These are phyloP conservation scores for Myxozyma monticola DNA, from an alignment of 805 yeast species.

Conservation along the genomic window DNA sequence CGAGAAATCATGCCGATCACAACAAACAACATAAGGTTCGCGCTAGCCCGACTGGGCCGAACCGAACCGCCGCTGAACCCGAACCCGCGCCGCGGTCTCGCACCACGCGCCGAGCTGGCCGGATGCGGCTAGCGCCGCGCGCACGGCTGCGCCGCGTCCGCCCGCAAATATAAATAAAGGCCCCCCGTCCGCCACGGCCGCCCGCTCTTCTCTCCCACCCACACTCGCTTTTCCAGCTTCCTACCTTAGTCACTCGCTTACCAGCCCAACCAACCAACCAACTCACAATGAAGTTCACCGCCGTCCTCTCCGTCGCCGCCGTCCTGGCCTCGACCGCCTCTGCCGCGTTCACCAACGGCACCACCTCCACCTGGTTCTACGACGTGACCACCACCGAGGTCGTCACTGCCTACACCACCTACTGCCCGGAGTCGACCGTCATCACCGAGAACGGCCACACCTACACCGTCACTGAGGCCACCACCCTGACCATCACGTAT, in stretches of 20 bases:
- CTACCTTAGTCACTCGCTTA: conserved; percentile 20
- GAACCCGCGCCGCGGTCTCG: too few relatives aligned
- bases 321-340: conserved; percentile 29
- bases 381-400: conserved; percentile 50
- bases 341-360: conserved; percentile 39
- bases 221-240: conserved; percentile 3
- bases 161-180: too few relatives aligned
- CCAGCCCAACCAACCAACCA: not conserved
- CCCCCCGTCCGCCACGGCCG: too few relatives aligned
- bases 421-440: conserved; percentile 77
- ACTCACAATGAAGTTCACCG: conserved; percentile 32
- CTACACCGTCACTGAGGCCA: conserved; percentile 72
- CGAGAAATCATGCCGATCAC: too few relatives aligned
- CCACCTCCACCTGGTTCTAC: conserved; percentile 47
- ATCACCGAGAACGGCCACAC: conserved; percentile 65
- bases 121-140: too few relatives aligned
- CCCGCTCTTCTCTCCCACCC: too few relatives aligned
- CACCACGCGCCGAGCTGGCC: too few relatives aligned
- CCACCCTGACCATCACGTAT: conserved; percentile 85
- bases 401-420: conserved; percentile 73
- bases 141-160: too few relatives aligned
- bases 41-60: too few relatives aligned
- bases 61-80: too few relatives aligned
- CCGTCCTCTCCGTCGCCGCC: conserved; percentile 27
- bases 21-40: too few relatives aligned